Conservation (phyloP, 2,329 filamentous ascomycete genomes). For the Lecanoromycetidae sp. region DNA sequence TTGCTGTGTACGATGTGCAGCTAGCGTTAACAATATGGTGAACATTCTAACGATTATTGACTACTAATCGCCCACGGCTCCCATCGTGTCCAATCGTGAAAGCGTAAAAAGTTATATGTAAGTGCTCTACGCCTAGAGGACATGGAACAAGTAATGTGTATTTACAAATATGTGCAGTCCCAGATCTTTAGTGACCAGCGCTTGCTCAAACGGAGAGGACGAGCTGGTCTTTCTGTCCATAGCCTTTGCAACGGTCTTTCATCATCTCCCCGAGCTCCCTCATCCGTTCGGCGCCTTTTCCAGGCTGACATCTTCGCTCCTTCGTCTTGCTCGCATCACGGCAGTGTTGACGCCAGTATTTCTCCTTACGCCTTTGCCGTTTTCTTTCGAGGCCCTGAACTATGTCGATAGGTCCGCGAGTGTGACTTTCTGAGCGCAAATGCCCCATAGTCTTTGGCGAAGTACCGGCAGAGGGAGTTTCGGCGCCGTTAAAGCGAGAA, state of each 20-base stretch:
- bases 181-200: not conserved
- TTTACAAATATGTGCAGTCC: constrained; percentile 1
- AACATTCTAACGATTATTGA: not conserved
- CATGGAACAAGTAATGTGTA: not conserved
- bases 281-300: constrained; percentile 88
- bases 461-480: constrained; percentile 17
- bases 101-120: constrained; percentile 1
- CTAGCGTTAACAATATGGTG: not conserved
- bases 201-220: constrained; percentile 39
- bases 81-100: not conserved
- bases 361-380: constrained; percentile 82
- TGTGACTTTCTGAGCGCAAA: constrained; percentile 44
- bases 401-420: constrained; percentile 92
- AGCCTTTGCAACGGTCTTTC: constrained; percentile 67
- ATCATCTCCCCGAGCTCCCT: constrained; percentile 78
- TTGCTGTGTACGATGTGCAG: not conserved
- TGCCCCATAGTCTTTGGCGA: constrained; percentile 19
- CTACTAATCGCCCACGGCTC: not conserved
- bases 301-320: constrained; percentile 60
- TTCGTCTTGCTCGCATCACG: constrained; percentile 64
- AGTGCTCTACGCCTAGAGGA: not conserved
- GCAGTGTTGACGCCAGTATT: constrained; percentile 80
- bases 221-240: constrained; percentile 45
- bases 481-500: constrained; percentile 23
- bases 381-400: constrained; percentile 94